Evolutionary conservation across 73 alveolate genomes (phyloP), one percentile per base, ranked within the genome.

Genomic region (Paraurostyla sp.): DNA sequence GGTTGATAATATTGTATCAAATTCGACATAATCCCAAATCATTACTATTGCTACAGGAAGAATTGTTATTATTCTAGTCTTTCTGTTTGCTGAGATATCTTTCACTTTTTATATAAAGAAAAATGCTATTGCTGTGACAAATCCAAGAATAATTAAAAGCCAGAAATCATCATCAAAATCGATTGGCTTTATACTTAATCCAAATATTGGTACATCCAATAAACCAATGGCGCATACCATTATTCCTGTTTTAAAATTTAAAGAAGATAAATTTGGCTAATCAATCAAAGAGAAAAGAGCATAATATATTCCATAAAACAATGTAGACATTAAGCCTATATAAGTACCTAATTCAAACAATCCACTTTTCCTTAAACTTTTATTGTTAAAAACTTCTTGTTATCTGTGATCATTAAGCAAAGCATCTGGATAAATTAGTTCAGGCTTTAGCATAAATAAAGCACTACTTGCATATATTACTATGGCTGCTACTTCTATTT

Each of bases 21-120:
- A 65, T 40, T 65, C 15, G 58, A 65, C 35, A 36, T n/a, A 22
- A 38, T 65, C 82, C 82, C 82, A 65, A 38, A 65, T 32, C 16
- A 33, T 38, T 11, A 65, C 58, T 65, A 65, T 38, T 15, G 41
- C 50, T 38, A 65, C 9, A 3, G 82, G 58, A 38, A 65, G 16
- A 13, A n/a, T 11, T 11, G 60, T 0, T 3, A 22, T 15, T 2
- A 22, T 30, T 40, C 82, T 32, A 38, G 82, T 65, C 58, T 65
- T 65, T 30, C 82, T 65, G 41, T 65, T 40, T 40, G 41, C 35
- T 16, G 59, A 35, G n/a, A 65, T 38, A 38, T 65, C 20, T 33
- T 38, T 16, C 2, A 16, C 41, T 35, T 1, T 6, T 40, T 38
- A 16, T 38, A 11, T 3, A 22, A 18, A 7, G 1, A 4, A 38